Conservation (phyloP, 2,329 filamentous ascomycete species). For the Phaeomoniella chlamydospora region DNA sequence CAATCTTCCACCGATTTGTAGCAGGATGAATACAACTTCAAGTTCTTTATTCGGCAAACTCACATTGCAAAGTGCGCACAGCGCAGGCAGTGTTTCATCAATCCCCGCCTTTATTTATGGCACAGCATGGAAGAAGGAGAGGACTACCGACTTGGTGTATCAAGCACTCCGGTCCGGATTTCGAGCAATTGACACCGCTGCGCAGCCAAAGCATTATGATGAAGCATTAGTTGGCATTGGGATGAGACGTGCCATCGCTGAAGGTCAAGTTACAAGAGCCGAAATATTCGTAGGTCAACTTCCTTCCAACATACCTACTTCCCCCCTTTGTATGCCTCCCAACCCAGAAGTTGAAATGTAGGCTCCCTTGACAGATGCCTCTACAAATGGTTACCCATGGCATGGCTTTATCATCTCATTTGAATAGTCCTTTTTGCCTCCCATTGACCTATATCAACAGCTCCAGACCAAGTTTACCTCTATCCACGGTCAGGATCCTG, state of each 20-base stretch:
- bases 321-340: no score
- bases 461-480: conserved; percentile 77
- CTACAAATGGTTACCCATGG: no score
- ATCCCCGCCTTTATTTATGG: conserved; percentile 50
- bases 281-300: conserved; percentile 49
- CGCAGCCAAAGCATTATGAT: conserved; percentile 64
- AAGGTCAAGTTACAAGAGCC: conserved; percentile 41
- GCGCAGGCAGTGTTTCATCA: not conserved
- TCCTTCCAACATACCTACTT: no score
- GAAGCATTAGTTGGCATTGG: conserved; percentile 56
- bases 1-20: no score
- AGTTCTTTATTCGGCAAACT: not conserved
- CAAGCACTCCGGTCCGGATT: conserved; percentile 56
- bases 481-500: conserved; percentile 43
- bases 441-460: no score
- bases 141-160: conserved; percentile 52
- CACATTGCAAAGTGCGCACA: not conserved
- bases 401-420: no score
- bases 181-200: conserved; percentile 61
- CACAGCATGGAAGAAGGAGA: conserved; percentile 72
- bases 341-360: no score
- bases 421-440: no score
- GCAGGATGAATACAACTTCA: not conserved
- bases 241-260: conserved; percentile 44
- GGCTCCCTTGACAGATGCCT: no score